Percentiles rank a stretch among this genome's conserved stretches.
phyloP scores from a whole-genome alignment of 345 rosid genomes.

The Anastatica hierochuntica region DNA sequence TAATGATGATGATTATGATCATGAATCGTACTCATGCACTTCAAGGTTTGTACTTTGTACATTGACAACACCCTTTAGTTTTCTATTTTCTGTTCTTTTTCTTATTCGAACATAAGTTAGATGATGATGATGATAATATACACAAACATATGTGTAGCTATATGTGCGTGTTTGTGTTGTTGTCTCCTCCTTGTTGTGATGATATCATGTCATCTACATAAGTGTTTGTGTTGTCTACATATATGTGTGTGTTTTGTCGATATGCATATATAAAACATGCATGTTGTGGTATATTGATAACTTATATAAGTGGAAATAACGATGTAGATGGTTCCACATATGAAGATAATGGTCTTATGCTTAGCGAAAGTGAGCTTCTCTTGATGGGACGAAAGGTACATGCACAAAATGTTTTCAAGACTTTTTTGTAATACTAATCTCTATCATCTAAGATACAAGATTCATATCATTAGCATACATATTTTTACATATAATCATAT shows the following conservation, averaged over 20 bases:
- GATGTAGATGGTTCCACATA: conserved; percentile 17
- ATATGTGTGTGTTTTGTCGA: neutral
- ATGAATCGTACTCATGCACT: conserved; percentile 3
- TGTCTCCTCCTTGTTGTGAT: no score
- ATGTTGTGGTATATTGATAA: no score
- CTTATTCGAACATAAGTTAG: no score
- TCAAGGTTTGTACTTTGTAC: conserved; percentile 15
- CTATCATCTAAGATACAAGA: no score
- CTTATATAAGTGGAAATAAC: no score
- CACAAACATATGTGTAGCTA: no score
- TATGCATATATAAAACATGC: neutral
- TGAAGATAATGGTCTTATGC: conserved; percentile 7
- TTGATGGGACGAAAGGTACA: conserved; percentile 24
- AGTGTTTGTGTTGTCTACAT: no score
- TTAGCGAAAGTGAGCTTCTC: conserved; percentile 5
- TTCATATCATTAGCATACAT: no score
- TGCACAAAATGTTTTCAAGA: neutral
- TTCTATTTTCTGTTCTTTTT: no score
- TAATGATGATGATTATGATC: conserved; percentile 8
- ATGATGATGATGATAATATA: no score
- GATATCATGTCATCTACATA: no score
- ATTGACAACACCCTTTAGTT: neutral
- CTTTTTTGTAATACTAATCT: no score
- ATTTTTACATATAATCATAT: neutral
- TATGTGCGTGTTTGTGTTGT: neutral